Evolutionary conservation across 352 stramenopile genomes (phyloP).

Genomic region (Phytophthora colocasiae): DNA sequence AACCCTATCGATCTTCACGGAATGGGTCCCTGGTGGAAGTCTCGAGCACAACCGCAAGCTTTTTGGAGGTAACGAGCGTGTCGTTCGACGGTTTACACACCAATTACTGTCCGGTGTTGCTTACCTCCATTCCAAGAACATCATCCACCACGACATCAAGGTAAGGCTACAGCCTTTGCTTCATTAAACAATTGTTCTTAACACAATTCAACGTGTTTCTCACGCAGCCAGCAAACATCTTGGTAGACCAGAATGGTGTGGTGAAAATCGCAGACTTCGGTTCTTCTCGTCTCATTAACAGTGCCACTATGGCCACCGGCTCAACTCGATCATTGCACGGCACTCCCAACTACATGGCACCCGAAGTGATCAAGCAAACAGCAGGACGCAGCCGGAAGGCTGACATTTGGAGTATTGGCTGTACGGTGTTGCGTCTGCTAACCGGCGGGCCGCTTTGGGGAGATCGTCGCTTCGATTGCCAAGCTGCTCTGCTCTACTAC

Average conservation of each 20-base stretch:
- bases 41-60: conserved; percentile 83
- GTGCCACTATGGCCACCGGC: conserved; percentile 54
- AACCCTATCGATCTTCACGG: conserved; percentile 91
- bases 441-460: conserved; percentile 81
- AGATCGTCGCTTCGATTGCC: conserved; percentile 76
- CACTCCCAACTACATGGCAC: conserved; percentile 90
- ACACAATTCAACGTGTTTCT: too few relatives aligned
- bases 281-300: conserved; percentile 79
- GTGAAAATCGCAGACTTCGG: conserved; percentile 97
- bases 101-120: conserved; percentile 89
- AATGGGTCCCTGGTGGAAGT: conserved; percentile 90
- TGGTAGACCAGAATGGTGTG: conserved; percentile 94
- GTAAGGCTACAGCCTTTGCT: too few relatives aligned
- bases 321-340: conserved; percentile 64
- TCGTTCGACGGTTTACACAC: conserved; percentile 77
- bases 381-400: conserved; percentile 67
- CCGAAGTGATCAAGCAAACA: conserved; percentile 89
- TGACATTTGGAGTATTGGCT: conserved; percentile 89
- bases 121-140: conserved; percentile 85
- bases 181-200: too few relatives aligned
- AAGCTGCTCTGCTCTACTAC: conserved; percentile 72
- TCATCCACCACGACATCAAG: conserved; percentile 89
- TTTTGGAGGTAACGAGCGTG: conserved; percentile 76
- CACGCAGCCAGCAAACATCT: conserved; percentile 86
- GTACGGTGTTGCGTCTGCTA: conserved; percentile 79